Conservation (phyloP, 2,329 filamentous ascomycete genomes). For the Aurifilum marmelostoma region DNA sequence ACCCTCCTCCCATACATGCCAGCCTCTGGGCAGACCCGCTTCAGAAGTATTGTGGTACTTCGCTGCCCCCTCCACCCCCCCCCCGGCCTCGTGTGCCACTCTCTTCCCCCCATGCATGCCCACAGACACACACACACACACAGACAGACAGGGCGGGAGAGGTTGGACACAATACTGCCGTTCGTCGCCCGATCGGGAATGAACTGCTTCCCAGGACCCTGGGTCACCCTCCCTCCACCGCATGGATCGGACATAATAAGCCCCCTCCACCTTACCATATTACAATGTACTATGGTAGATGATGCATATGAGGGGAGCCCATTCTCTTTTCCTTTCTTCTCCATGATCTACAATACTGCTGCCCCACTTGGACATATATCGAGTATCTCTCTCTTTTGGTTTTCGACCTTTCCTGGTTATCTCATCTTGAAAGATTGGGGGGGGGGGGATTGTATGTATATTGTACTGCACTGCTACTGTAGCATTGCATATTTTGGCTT, state of each 20-base stretch:
- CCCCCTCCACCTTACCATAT: neutral
- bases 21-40: neutral
- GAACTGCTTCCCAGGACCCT: slow-evolving; percentile 4
- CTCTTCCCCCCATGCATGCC: too few species aligned
- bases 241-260: neutral
- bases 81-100: too few species aligned
- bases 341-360: neutral
- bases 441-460: neutral
- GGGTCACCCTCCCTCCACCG: neutral
- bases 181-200: slow-evolving; percentile 17
- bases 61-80: too few species aligned
- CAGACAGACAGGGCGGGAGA: neutral
- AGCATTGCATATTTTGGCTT: neutral
- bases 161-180: slow-evolving; percentile 13
- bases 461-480: neutral
- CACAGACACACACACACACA: neutral
- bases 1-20: neutral
- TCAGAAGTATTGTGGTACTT: neutral
- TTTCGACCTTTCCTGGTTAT: neutral
- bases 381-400: neutral
- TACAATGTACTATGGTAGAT: neutral
- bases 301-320: neutral
- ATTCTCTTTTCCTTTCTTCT: neutral
- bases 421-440: too few species aligned
- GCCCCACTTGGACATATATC: neutral